Evolutionary conservation across 768 basidiomycete genomes (phyloP).

Genomic region (Arthromyces matolae): DNA sequence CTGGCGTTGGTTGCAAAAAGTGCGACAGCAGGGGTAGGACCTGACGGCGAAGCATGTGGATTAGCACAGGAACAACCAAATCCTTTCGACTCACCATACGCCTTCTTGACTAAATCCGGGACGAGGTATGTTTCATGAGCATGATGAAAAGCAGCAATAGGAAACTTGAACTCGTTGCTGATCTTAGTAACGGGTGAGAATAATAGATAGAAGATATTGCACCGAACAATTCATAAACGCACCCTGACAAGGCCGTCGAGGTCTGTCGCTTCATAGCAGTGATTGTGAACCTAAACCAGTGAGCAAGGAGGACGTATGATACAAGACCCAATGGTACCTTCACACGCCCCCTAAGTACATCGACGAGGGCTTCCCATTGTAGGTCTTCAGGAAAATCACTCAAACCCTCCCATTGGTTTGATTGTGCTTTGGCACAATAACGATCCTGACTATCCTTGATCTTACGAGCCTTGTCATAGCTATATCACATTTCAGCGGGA

Average conservation of each 20-base stretch:
- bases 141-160: slow-evolving; percentile 73
- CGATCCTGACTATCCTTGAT: slow-evolving; percentile 67
- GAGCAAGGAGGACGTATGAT: background rate
- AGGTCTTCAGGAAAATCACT: slow-evolving; percentile 65
- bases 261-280: slow-evolving; percentile 63
- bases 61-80: background rate
- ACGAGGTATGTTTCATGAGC: slow-evolving; percentile 83
- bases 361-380: slow-evolving; percentile 76
- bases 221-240: too few relatives aligned
- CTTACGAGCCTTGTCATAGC: slow-evolving; percentile 61
- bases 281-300: slow-evolving; percentile 45
- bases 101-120: slow-evolving; percentile 67
- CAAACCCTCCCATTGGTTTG: slow-evolving; percentile 43
- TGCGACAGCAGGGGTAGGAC: slow-evolving; percentile 68
- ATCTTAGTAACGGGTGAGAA: slow-evolving; percentile 46
- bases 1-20: slow-evolving; percentile 61
- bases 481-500: too few relatives aligned
- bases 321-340: slow-evolving; percentile 41
- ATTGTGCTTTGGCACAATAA: slow-evolving; percentile 52
- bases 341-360: slow-evolving; percentile 73
- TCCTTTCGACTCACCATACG: slow-evolving; percentile 46
- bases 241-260: slow-evolving; percentile 69
- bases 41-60: slow-evolving; percentile 24
- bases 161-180: slow-evolving; percentile 81
- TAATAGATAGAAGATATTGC: too few relatives aligned